Base-by-base conservation (phyloP, 2,329 filamentous ascomycete species). In the Scedosporium apiospermum region DNA sequence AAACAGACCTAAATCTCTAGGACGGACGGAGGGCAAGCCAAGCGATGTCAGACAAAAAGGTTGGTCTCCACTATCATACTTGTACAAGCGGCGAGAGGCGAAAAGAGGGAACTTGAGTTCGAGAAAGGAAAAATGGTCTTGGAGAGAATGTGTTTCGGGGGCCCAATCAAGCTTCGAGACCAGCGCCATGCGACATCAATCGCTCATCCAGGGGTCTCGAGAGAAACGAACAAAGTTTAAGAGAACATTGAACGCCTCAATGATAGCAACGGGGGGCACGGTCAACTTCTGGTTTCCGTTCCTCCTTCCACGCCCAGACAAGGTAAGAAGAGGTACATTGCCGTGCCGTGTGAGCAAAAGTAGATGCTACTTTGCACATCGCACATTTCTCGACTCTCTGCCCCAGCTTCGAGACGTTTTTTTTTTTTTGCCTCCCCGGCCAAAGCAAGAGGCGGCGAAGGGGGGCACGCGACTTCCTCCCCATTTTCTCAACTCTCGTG, bases 161-260 rank as follows among this genome's bases (percentile, higher is more conserved):
- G 26, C 27, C 59, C 59, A 61, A 61, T 61, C 59, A 61, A 61
- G 59, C 59, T 34, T 27, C 44, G 26, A 51, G 59, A 53, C 44
- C 14, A 51, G 26, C 26, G 44, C 42, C 59, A 53, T 44, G 59
- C 44, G 44, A 61, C 59, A 61, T 27, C 59, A 55, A 55, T 27
- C 12, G 51, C 23, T 55, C 23, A 44, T 44, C 41, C 58, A 44
- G 21, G 58, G 58, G 42, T 38, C 26, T 55, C 12, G 51, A 23
- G 59, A 53, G 38, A 42, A 42, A 58, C 21, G 57, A 16, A 34
- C 27, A 14, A 44, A 27, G 57, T 42, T 59, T 21, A 34, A 42
- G 18, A 38, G 18, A 12, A 18, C 27, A 58, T 9, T 26, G 51
- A 27, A 55, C 12, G 51, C 30, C 12, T 26, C 18, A 6, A 23